Percentiles rank a stretch among this genome's conserved stretches.
Evolutionary conservation across 768 basidiomycete species (phyloP).

Genomic region (Neoboletus magnificus): DNA sequence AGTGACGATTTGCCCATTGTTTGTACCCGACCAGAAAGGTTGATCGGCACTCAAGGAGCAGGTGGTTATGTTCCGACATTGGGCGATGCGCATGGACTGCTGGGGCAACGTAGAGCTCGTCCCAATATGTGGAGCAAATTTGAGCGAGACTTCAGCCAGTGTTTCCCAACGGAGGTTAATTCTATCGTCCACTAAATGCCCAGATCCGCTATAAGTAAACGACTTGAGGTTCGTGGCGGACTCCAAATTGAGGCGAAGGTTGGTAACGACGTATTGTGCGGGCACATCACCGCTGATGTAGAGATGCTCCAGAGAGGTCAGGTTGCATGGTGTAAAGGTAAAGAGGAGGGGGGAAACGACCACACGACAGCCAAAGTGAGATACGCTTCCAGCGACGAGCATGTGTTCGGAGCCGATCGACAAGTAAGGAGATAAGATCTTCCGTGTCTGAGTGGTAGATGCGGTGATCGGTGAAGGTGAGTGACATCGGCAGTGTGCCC

Average conservation of each 20-base stretch:
- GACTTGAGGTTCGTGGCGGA: slow-evolving; percentile 15
- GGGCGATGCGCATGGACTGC: slow-evolving; percentile 3
- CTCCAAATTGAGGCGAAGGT: slow-evolving; percentile 1
- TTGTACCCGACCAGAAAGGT: not conserved
- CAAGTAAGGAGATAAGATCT: slow-evolving; percentile 9
- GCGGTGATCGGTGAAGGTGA: slow-evolving; percentile 22
- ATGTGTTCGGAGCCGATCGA: slow-evolving; percentile 10
- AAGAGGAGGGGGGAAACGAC: slow-evolving; percentile 17
- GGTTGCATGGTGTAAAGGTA: slow-evolving; percentile 13
- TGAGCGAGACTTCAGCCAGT: slow-evolving; percentile 14
- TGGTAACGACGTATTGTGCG: not conserved
- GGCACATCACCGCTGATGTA: slow-evolving; percentile 3
- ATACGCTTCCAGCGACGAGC: slow-evolving; percentile 18
- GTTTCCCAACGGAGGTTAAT: slow-evolving; percentile 12
- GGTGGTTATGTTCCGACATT: slow-evolving; percentile 20
- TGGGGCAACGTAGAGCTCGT: slow-evolving; percentile 1
- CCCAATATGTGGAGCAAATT: slow-evolving; percentile 1
- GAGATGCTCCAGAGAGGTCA: slow-evolving; percentile 14
- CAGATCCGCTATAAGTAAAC: slow-evolving; percentile 13
- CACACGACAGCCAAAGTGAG: slow-evolving; percentile 5
- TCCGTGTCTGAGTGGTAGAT: slow-evolving; percentile 1
- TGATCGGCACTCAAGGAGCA: slow-evolving; percentile 17
- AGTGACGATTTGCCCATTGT: not conserved
- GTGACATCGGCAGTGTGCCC: slow-evolving; percentile 10
- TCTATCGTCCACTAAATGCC: not conserved